Evolutionary conservation across 805 yeast species (phyloP), one percentile per base, ranked within the genome.

Genomic region (Suhomyces kilbournensis): DNA sequence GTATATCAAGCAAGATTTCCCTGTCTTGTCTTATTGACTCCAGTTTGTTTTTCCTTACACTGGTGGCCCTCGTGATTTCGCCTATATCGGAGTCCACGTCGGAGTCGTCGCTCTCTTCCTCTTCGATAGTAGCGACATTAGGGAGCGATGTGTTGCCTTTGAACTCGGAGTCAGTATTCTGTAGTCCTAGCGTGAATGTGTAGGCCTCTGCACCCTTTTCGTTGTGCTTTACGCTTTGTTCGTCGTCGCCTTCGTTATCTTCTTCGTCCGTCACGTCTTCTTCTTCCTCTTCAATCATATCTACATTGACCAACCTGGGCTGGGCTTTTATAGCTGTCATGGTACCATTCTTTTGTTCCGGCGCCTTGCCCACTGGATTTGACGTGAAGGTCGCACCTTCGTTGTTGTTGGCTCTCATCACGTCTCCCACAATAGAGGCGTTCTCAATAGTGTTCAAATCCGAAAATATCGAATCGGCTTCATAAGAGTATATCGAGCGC

Each of bases 311-410:
- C 55, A 89, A 72, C 58, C 79, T 78, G 1, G 96, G 94, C 62
- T 79, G 83, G 2, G 88, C 94, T 54, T 85, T 80, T 52, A 88
- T 85, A 2, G 94, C 96, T 0, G 91, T 87, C 63, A 85, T 86
- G 35, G 85, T 80, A 4, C 72, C 56, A 64, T 65, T 55, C 70
- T 73, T 19, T 19, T 30, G n/a, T 14, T 42, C 48, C 5, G 19
- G 8, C 7, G 46, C 34, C 1, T 9, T 39, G 7, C 14, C 30
- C 14, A 38, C 42, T 38, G 23, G 23, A 9, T 38, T 26, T 30
- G 44, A 30, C 42, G 42, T 39, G 20, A 23, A 38, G 9, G 45
- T 47, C 2, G 56, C 56, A 3, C 20, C 35, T n/a, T 32, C 17
- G 42, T 28, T 34, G 39, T 44, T 59, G 54, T 61, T 63, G 14